phyloP scores from a whole-genome alignment of 352 stramenopile genomes.

The Phytophthora hybrid region DNA sequence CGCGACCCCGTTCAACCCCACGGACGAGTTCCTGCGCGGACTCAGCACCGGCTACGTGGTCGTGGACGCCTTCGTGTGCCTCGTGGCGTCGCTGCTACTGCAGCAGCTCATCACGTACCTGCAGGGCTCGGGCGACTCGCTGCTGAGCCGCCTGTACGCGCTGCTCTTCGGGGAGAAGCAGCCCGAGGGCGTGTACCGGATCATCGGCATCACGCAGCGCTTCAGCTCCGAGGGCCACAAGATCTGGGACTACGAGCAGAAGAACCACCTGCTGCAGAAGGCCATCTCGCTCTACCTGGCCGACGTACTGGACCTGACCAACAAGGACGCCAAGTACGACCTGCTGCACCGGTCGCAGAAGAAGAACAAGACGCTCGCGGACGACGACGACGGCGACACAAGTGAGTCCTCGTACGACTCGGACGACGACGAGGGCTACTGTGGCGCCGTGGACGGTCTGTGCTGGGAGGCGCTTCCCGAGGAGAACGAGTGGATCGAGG shows the following conservation, averaged over 20 bases:
- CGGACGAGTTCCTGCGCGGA: slow-evolving; percentile 41
- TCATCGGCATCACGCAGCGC: slow-evolving; percentile 50
- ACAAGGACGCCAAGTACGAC: slow-evolving; percentile 54
- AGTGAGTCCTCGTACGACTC: slow-evolving; percentile 32
- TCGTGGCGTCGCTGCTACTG: slow-evolving; percentile 47
- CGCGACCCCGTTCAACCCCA: slow-evolving; percentile 11
- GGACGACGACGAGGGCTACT: slow-evolving; percentile 37
- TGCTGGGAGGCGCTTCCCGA: slow-evolving; percentile 47
- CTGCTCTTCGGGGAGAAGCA: slow-evolving; percentile 24
- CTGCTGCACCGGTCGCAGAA: slow-evolving; percentile 46
- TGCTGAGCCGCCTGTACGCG: slow-evolving; percentile 23
- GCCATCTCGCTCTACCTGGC: slow-evolving; percentile 59
- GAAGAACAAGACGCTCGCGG: slow-evolving; percentile 39
- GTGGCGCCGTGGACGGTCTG: slow-evolving; percentile 45
- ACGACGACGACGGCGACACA: slow-evolving; percentile 33
- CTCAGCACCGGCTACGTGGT: slow-evolving; percentile 52
- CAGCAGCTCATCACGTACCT: slow-evolving; percentile 40
- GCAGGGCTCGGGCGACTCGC: slow-evolving; percentile 29
- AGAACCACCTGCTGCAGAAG: slow-evolving; percentile 65
- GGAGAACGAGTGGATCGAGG: slow-evolving; percentile 55
- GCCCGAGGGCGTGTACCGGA: slow-evolving; percentile 34
- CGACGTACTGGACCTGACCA: slow-evolving; percentile 49
- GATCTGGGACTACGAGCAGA: slow-evolving; percentile 50
- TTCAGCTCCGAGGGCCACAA: slow-evolving; percentile 46
- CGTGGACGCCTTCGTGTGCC: slow-evolving; percentile 54